Conservation (phyloP, 768 basidiomycete species). For the Crassisporium funariophilum region DNA sequence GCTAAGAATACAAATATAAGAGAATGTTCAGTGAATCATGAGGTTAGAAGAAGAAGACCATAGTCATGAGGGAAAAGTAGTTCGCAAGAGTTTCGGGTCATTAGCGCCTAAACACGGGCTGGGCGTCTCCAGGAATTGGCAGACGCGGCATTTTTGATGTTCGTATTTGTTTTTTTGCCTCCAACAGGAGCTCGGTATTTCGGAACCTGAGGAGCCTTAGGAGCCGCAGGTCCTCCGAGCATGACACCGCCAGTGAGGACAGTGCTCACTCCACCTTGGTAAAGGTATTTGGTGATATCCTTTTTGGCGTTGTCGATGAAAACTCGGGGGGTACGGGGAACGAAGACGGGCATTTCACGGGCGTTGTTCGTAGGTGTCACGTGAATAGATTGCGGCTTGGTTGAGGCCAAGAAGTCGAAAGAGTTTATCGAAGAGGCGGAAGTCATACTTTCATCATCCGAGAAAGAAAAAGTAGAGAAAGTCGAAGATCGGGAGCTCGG, state of each 20-base stretch:
- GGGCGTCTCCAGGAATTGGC: constrained; percentile 18
- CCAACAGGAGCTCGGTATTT: constrained; percentile 20
- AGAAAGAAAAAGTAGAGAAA: constrained; percentile 31
- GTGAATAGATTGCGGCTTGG: constrained; percentile 15
- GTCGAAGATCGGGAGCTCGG: constrained; percentile 44
- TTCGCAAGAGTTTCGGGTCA: too few species aligned
- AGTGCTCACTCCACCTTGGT: constrained; percentile 45
- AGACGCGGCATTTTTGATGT: constrained; percentile 3
- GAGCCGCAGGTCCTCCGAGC: constrained; percentile 30
- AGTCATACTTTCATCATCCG: constrained; percentile 33
- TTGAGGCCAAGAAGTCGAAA: constrained; percentile 20
- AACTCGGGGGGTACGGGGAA: constrained; percentile 10
- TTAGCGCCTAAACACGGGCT: constrained; percentile 11
- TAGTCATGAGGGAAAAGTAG: too few species aligned
- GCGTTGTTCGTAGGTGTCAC: constrained; percentile 15
- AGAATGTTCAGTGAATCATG: too few species aligned
- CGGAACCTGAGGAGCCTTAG: constrained; percentile 1
- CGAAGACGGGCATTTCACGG: constrained; percentile 8
- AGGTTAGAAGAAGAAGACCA: too few species aligned
- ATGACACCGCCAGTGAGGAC: constrained; percentile 49
- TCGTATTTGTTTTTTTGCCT: constrained; percentile 15
- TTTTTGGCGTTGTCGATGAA: constrained; percentile 29
- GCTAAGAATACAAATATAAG: too few species aligned
- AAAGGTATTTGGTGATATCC: constrained; percentile 37
- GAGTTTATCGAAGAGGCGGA: constrained; percentile 35